Percentiles rank a stretch among this genome's conserved stretches.
These are phyloP conservation scores for Telopea speciosissima DNA, from an alignment of 177 flowering plant species.

Conservation along the genomic window DNA sequence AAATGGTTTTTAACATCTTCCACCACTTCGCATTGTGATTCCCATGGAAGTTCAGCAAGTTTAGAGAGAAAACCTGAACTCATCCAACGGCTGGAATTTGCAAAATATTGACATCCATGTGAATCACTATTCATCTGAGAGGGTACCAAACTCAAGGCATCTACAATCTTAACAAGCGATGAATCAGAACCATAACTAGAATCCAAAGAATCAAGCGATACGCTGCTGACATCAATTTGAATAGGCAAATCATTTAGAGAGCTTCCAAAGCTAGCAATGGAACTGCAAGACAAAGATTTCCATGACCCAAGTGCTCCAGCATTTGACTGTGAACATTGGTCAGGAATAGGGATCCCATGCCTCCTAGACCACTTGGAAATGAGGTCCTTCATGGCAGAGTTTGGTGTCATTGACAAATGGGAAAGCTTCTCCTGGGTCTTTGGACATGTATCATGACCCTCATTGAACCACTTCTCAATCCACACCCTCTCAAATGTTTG, in stretches of 20 bases:
- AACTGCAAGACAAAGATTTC: slow-evolving; percentile 40
- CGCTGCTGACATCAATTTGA: slow-evolving; percentile 40
- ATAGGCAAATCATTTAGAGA: slow-evolving; percentile 44
- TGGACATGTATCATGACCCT: slow-evolving; percentile 76
- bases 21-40: slow-evolving; percentile 35
- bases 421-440: slow-evolving; percentile 43
- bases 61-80: slow-evolving; percentile 25
- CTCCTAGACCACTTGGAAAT: slow-evolving; percentile 62
- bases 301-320: slow-evolving; percentile 11
- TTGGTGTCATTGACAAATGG: slow-evolving; percentile 45
- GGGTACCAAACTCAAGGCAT: slow-evolving; percentile 16
- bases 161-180: slow-evolving; percentile 17
- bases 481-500: slow-evolving; percentile 76
- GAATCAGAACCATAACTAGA: slow-evolving; percentile 28
- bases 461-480: slow-evolving; percentile 82
- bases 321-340: slow-evolving; percentile 25
- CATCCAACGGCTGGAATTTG: slow-evolving; percentile 11
- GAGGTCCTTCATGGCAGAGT: slow-evolving; percentile 49
- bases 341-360: slow-evolving; percentile 33
- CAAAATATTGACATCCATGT: slow-evolving; percentile 10
- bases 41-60: slow-evolving; percentile 47
- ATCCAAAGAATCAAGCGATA: slow-evolving; percentile 46
- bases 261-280: slow-evolving; percentile 54
- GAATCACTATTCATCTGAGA: slow-evolving; percentile 11
- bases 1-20: slow-evolving; percentile 36